phyloP scores from a whole-genome alignment of 768 basidiomycete genomes.

The Suillus luteus region DNA sequence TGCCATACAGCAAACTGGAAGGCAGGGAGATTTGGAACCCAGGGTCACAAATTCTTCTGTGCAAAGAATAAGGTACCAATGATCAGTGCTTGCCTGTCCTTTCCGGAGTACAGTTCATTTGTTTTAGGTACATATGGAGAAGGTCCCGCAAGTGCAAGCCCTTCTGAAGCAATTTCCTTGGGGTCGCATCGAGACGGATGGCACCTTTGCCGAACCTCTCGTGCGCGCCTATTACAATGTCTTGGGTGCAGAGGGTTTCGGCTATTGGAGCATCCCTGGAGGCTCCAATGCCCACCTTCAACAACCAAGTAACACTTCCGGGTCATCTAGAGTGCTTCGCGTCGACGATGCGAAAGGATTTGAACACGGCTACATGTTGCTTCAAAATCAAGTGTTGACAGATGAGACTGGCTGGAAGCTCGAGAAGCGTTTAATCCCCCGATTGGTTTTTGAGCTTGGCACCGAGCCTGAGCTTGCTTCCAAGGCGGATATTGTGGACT shows the following conservation, averaged over 20 bases:
- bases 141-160: slow-evolving; percentile 34
- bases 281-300: slow-evolving; percentile 35
- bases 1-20: slow-evolving; percentile 42
- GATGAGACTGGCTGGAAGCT: slow-evolving; percentile 40
- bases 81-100: slow-evolving; percentile 3
- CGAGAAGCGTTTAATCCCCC: slow-evolving; percentile 36
- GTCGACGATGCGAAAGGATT: slow-evolving; percentile 25
- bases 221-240: slow-evolving; percentile 40
- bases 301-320: slow-evolving; percentile 18
- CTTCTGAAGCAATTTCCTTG: slow-evolving; percentile 43
- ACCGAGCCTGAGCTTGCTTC: slow-evolving; percentile 30
- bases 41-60: slow-evolving; percentile 37
- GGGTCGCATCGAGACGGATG: slow-evolving; percentile 45
- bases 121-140: slow-evolving; percentile 40
- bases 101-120: not conserved
- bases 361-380: slow-evolving; percentile 36
- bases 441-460: slow-evolving; percentile 30
- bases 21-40: slow-evolving; percentile 26
- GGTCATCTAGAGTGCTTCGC: slow-evolving; percentile 3
- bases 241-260: slow-evolving; percentile 40
- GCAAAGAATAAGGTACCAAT: slow-evolving; percentile 35
- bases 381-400: slow-evolving; percentile 34
- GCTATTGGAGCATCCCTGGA: slow-evolving; percentile 44
- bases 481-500: slow-evolving; percentile 36
- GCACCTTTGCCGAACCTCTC: slow-evolving; percentile 37